phyloP scores from a whole-genome alignment of 441 rosid species.

The Pelargonium fulgidum region DNA sequence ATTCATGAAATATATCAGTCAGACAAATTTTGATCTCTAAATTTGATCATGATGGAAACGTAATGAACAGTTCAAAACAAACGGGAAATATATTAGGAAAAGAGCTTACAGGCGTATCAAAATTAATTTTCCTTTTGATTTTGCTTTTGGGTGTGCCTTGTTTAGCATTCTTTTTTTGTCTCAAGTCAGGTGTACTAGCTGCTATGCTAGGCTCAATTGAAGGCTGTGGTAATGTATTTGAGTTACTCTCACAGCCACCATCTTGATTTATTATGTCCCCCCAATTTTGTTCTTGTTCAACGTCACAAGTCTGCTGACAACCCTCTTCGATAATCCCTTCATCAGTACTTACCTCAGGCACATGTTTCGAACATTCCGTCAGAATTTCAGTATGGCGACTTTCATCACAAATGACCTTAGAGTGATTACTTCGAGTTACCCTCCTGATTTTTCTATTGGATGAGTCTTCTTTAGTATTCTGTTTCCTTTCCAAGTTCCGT shows the following conservation, averaged over 20 bases:
- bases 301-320: neutral
- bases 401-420: neutral
- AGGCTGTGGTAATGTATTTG: neutral
- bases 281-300: neutral
- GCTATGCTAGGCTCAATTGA: neutral
- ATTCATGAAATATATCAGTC: too few species aligned
- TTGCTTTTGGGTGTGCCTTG: slow-evolving; percentile 22
- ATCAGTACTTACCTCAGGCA: neutral
- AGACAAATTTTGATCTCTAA: neutral
- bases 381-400: neutral
- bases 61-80: neutral
- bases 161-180: neutral
- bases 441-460: neutral
- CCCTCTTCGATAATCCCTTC: neutral
- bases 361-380: neutral
- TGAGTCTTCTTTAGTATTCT: neutral
- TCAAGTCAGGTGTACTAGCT: neutral
- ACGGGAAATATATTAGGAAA: neutral
- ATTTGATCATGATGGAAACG: neutral
- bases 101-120: slow-evolving; percentile 43
- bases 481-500: neutral
- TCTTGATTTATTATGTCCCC: neutral
- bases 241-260: neutral
- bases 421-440: neutral
- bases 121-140: slow-evolving; percentile 37